Evolutionary conservation across 306 rosid species (phyloP).

Genomic region (Dalbergia cultrata): DNA sequence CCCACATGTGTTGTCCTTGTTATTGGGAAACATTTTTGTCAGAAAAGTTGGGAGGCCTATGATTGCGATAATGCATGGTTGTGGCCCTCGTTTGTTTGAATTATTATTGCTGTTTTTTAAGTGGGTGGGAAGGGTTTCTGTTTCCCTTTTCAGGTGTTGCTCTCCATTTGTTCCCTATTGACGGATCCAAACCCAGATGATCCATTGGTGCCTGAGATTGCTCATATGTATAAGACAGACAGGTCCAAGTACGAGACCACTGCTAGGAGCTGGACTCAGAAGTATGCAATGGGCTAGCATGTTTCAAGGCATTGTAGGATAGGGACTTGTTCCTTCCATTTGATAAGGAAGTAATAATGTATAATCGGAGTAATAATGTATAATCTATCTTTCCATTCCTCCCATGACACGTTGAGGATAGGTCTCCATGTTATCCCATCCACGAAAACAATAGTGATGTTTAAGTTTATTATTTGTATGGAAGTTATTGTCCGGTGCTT

Average conservation of each 20-base stretch:
- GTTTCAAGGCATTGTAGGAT: slow-evolving; percentile 40
- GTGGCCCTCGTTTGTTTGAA: slow-evolving; percentile 13
- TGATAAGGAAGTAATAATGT: slow-evolving; percentile 39
- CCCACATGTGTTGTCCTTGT: slow-evolving; percentile 11
- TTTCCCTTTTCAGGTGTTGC: slow-evolving; percentile 76
- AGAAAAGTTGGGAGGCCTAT: slow-evolving; percentile 14
- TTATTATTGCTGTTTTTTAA: slow-evolving; percentile 59
- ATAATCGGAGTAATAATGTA: slow-evolving; percentile 44
- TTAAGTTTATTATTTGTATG: slow-evolving; percentile 14
- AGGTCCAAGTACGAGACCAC: slow-evolving; percentile 87
- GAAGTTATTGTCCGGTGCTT: slow-evolving; percentile 24
- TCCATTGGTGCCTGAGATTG: slow-evolving; percentile 86
- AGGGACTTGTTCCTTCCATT: slow-evolving; percentile 48
- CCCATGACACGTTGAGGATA: slow-evolving; percentile 51
- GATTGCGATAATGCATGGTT: slow-evolving; percentile 43
- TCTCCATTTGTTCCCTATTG: slow-evolving; percentile 86
- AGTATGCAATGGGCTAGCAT: slow-evolving; percentile 87
- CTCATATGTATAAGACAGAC: slow-evolving; percentile 85
- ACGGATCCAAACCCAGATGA: slow-evolving; percentile 93
- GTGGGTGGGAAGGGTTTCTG: slow-evolving; percentile 69
- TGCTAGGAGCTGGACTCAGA: slow-evolving; percentile 93
- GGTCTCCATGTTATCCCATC: slow-evolving; percentile 20
- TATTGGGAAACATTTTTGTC: slow-evolving; percentile 5
- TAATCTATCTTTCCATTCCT: slow-evolving; percentile 46
- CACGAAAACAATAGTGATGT: neutral